phyloP scores from a whole-genome alignment of 306 rosid species.

The Fagus crenata region DNA sequence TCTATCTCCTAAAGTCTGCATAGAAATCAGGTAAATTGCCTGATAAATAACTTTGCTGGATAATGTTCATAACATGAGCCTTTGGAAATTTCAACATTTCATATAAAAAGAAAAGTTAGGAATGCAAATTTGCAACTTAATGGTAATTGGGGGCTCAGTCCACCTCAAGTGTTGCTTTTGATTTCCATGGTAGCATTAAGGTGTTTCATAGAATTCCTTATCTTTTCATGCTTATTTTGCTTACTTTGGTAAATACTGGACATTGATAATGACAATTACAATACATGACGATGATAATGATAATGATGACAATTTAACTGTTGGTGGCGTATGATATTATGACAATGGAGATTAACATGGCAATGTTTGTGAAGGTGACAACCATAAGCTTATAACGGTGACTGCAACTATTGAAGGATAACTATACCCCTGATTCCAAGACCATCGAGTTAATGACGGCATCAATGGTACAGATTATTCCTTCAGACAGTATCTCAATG shows the following conservation, averaged over 20 bases:
- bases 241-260: not conserved
- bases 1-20: not conserved
- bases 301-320: not conserved
- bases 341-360: not conserved
- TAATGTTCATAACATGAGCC: conserved; percentile 6
- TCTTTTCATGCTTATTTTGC: not conserved
- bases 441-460: not conserved
- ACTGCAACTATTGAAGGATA: not conserved
- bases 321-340: not conserved
- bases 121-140: not conserved
- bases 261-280: not conserved
- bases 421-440: not conserved
- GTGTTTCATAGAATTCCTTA: not conserved
- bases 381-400: not conserved
- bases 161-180: not conserved
- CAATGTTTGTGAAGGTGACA: not conserved
- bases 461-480: not conserved
- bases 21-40: not conserved
- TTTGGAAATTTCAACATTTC: conserved; percentile 18
- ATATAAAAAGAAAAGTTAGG: not conserved
- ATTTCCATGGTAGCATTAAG: not conserved
- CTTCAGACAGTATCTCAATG: not conserved
- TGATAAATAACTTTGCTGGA: not conserved
- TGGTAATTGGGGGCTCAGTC: not conserved
- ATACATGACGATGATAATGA: not conserved